Conservation (phyloP, 305 asterid genomes). For the Fraxinus floribunda region DNA sequence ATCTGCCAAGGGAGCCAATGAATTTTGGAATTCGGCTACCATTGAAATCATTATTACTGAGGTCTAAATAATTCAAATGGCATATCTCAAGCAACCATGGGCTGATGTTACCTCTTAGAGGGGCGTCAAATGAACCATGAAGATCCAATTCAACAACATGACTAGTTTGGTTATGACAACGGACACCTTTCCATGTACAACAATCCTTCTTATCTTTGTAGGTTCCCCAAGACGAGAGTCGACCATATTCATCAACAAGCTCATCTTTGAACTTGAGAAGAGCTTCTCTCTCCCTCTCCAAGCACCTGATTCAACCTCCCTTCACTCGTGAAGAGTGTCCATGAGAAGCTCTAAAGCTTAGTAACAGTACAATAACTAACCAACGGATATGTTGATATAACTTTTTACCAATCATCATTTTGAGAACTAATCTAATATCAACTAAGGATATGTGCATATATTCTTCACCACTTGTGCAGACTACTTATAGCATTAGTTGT, state of each 20-base stretch:
- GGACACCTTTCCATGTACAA: conserved; percentile 24
- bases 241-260: conserved; percentile 3
- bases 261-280: conserved; percentile 19
- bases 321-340: neutral
- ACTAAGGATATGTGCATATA: too few species aligned
- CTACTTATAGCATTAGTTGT: too few species aligned
- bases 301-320: conserved; percentile 5
- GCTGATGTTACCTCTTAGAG: conserved; percentile 15
- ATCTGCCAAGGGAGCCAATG: conserved; percentile 14
- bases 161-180: conserved; percentile 13
- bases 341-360: neutral
- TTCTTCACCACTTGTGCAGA: too few species aligned
- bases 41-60: neutral
- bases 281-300: conserved; percentile 19
- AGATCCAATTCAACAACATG: conserved; percentile 1
- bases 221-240: conserved; percentile 20
- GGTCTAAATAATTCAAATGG: conserved; percentile 15
- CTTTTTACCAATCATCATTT: neutral
- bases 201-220: conserved; percentile 9
- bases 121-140: neutral
- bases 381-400: neutral
- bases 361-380: neutral
- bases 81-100: conserved; percentile 16
- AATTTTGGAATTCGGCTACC: neutral
- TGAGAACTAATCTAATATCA: neutral